A percentile compares a stretch with the other conserved stretches of the same genome.
Evolutionary conservation across 2,329 filamentous ascomycete species (phyloP).

Genomic region (Xylariaceae sp.): DNA sequence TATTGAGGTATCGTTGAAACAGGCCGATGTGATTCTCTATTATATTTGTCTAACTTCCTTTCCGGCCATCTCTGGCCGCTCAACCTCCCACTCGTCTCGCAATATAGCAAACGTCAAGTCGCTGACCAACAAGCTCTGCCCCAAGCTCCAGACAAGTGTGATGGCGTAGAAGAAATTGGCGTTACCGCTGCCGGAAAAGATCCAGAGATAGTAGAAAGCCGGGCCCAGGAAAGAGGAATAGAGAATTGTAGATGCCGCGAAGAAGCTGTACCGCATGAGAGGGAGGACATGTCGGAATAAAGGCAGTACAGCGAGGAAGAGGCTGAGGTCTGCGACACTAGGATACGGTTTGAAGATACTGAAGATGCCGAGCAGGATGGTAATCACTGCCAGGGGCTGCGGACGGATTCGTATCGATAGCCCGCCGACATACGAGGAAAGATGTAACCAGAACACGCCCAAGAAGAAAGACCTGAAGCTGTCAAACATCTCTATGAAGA

Average conservation of each 20-base stretch:
- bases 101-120: constrained; percentile 85
- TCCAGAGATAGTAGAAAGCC: constrained; percentile 95
- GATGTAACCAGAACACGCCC: constrained; percentile 95
- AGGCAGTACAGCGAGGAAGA: constrained; percentile 78
- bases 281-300: constrained; percentile 90
- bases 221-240: constrained; percentile 88
- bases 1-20: neutral
- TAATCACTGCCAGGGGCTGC: constrained; percentile 81
- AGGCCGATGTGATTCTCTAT: constrained; percentile 36
- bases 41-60: constrained; percentile 84
- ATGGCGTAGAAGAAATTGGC: constrained; percentile 99
- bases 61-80: constrained; percentile 82
- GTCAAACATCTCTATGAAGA: constrained; percentile 99
- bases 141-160: constrained; percentile 95
- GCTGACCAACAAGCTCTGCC: constrained; percentile 77
- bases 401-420: constrained; percentile 74
- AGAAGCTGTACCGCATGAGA: constrained; percentile 87
- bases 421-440: constrained; percentile 82
- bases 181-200: constrained; percentile 95
- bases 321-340: constrained; percentile 79
- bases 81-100: constrained; percentile 88
- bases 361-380: constrained; percentile 81
- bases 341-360: constrained; percentile 97
- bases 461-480: constrained; percentile 96
- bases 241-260: constrained; percentile 73